These are phyloP conservation scores for Melanomma pulvis-pyrius DNA, from an alignment of 495 filamentous ascomycete genomes.

Conservation along the genomic window DNA sequence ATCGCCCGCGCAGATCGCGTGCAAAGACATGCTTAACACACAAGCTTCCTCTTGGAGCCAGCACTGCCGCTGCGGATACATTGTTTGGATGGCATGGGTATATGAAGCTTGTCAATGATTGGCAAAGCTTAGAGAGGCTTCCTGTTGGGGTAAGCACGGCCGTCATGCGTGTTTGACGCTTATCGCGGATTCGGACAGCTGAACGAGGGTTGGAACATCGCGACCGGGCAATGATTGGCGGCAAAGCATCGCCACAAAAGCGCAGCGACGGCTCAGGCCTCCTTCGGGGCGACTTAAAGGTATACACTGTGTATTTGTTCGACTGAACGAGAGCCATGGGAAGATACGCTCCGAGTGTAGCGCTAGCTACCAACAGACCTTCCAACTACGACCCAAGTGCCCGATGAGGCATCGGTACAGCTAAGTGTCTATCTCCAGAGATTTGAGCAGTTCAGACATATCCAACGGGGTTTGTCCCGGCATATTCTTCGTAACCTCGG, in stretches of 20 bases:
- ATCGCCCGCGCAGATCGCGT: not conserved
- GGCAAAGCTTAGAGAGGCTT: slow-evolving; percentile 6
- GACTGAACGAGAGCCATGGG: too few relatives aligned
- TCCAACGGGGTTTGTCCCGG: too few relatives aligned
- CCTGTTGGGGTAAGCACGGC: not conserved
- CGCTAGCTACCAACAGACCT: too few relatives aligned
- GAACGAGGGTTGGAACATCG: not conserved
- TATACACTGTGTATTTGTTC: too few relatives aligned
- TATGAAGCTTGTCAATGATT: not conserved
- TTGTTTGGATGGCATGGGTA: not conserved
- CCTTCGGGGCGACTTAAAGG: too few relatives aligned
- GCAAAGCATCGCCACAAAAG: too few relatives aligned
- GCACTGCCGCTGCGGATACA: not conserved
- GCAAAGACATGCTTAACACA: not conserved
- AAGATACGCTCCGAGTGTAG: too few relatives aligned
- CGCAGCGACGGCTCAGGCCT: not conserved
- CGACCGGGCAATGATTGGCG: not conserved
- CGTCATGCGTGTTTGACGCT: not conserved
- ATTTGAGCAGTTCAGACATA: too few relatives aligned
- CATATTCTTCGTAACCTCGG: too few relatives aligned
- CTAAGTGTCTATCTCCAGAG: too few relatives aligned
- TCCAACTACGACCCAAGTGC: too few relatives aligned
- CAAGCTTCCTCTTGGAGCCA: slow-evolving; percentile 6
- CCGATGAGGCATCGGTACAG: too few relatives aligned
- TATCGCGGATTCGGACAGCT: not conserved